Percentiles rank a stretch among this genome's conserved stretches.
Evolutionary conservation across 352 stramenopile genomes (phyloP).

Genomic region (Pythium oligandrum): DNA sequence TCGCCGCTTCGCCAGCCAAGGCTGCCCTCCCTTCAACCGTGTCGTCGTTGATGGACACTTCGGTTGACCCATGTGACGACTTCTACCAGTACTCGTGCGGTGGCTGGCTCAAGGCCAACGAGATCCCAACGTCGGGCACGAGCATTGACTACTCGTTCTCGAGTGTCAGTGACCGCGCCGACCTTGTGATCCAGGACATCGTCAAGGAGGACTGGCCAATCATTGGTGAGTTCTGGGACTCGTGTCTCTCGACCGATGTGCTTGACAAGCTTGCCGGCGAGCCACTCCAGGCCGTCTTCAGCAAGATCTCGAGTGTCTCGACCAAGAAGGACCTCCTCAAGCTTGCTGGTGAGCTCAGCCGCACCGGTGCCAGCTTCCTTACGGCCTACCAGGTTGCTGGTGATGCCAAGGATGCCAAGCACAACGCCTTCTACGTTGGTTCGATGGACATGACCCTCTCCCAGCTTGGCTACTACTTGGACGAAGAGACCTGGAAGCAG

Average conservation of each 20-base stretch:
- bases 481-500: slow-evolving; percentile 29
- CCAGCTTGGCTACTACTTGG: slow-evolving; percentile 88
- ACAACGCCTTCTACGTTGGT: slow-evolving; percentile 70
- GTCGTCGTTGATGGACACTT: slow-evolving; percentile 37
- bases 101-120: slow-evolving; percentile 36
- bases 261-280: slow-evolving; percentile 36
- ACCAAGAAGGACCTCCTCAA: slow-evolving; percentile 34
- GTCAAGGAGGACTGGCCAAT: slow-evolving; percentile 60
- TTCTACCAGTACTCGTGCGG: slow-evolving; percentile 75
- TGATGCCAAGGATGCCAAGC: slow-evolving; percentile 74
- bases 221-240: slow-evolving; percentile 55
- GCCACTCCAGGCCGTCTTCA: slow-evolving; percentile 33
- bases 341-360: slow-evolving; percentile 35
- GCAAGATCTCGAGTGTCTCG: slow-evolving; percentile 27
- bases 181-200: slow-evolving; percentile 49
- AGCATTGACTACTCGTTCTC: slow-evolving; percentile 45
- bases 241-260: slow-evolving; percentile 49
- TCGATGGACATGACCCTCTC: slow-evolving; percentile 76
- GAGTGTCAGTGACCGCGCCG: slow-evolving; percentile 41
- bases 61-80: slow-evolving; percentile 51
- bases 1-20: slow-evolving; percentile 7
- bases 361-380: slow-evolving; percentile 43
- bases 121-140: slow-evolving; percentile 18
- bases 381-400: slow-evolving; percentile 50
- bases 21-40: slow-evolving; percentile 30